Percentiles rank a stretch among this genome's conserved stretches.
These are phyloP conservation scores for Cercospora berteroae DNA, from an alignment of 2,329 filamentous ascomycete species.

Conservation along the genomic window DNA sequence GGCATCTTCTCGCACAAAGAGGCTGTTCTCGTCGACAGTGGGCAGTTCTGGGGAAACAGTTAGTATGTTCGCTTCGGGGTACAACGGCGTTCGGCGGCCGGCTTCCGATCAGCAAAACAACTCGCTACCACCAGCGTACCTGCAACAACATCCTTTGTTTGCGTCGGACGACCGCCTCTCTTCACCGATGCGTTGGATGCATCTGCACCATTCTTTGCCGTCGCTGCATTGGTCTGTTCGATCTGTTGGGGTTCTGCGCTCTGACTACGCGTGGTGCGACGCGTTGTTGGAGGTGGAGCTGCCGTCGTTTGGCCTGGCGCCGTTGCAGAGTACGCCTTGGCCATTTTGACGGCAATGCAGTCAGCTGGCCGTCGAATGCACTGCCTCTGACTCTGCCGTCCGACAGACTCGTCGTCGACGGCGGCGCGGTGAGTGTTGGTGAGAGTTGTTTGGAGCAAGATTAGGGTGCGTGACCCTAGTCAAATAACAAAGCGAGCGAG, in stretches of 20 bases:
- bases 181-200: neutral
- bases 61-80: neutral
- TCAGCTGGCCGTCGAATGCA: neutral
- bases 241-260: conserved; percentile 14
- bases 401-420: neutral
- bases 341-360: conserved; percentile 4
- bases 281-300: conserved; percentile 8
- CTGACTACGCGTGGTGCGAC: conserved; percentile 12
- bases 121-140: neutral
- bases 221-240: neutral
- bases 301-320: conserved; percentile 3
- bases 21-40: conserved; percentile 11
- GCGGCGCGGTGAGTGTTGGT: neutral
- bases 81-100: neutral
- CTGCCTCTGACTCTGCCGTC: neutral
- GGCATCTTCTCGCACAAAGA: conserved; percentile 5
- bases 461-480: neutral
- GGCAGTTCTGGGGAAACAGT: conserved; percentile 11
- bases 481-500: neutral
- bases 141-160: conserved; percentile 3
- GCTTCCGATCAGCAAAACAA: neutral
- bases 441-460: neutral
- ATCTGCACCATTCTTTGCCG: neutral
- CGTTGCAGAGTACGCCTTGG: conserved; percentile 12
- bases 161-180: neutral